Base-by-base conservation (phyloP, 345 rosid species). In the Microthlaspi erraticum region DNA sequence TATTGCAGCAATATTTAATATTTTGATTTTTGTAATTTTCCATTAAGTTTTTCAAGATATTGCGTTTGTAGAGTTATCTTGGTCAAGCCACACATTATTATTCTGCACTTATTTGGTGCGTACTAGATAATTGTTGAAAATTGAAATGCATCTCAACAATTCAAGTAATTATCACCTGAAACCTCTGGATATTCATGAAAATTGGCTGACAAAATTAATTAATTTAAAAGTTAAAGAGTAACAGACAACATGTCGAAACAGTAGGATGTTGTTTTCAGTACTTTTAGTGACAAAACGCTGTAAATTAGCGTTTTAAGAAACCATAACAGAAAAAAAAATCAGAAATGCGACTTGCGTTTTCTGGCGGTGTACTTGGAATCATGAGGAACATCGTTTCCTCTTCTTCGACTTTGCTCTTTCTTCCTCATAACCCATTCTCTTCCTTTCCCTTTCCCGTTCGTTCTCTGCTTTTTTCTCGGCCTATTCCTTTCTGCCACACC, bases 391-490 rank as follows among this genome's bases (percentile, higher is more conserved):
- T 2, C 70, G 66, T 82, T 82, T 60, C 98, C 99, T 71, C 91
- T 94, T 37, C 79, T 83, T 77, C 98, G 82, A 86, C 85, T 81
- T 63, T 94, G 96, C 29, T 89, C 90, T 74, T 91, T 94, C 87
- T 91, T 94, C 80, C 49, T 89, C 78, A 94, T 33, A 2, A 91
- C 73, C 96, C 99, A 91, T 42, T 82, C 88, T 71, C 84, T 84
- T 33, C 88, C 71, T 75, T 88, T 91, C 10, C 85, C 90, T 73
- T 81, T 87, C 78, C 81, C 89, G 74, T 72, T 81, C 13, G 71
- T 31, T 76, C 84, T 94, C 76, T 83, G 97, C 82, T 71, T 94
- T 72, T 94, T 91, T 79, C 76, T 84, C 4, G 98, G 96, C 67
- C 99, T 82, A 48, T 83, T 84, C 64, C 96, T 79, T 72, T 89